Percentiles rank a stretch among this genome's conserved stretches.
These are phyloP conservation scores for Phytomonas serpens DNA, from an alignment of 208 protist species.

Conservation along the genomic window DNA sequence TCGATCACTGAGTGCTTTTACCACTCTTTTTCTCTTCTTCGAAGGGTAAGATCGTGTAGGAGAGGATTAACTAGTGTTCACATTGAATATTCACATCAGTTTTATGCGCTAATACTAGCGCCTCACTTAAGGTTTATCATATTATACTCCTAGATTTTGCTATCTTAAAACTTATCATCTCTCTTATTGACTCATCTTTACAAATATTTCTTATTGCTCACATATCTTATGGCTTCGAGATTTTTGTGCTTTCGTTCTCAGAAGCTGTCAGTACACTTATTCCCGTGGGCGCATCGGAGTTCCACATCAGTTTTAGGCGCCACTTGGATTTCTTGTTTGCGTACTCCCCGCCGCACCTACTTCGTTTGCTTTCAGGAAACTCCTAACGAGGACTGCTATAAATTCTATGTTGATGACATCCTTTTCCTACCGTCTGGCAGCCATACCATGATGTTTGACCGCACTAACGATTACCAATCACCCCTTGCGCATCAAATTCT, in stretches of 20 bases:
- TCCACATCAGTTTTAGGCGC: background rate
- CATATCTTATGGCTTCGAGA: background rate
- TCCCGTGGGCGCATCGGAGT: background rate
- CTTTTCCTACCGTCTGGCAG: constrained; percentile 43
- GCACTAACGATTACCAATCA: constrained; percentile 67
- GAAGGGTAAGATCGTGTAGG: background rate
- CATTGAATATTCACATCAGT: background rate
- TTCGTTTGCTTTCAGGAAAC: constrained; percentile 79
- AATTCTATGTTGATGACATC: constrained; percentile 68
- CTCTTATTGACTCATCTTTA: background rate
- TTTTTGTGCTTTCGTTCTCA: background rate
- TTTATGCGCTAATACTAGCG: background rate
- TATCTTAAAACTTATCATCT: background rate
- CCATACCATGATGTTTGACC: constrained; percentile 69
- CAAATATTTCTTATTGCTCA: background rate
- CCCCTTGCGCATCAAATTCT: constrained; percentile 67
- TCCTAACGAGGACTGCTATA: constrained; percentile 79
- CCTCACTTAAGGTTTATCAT: background rate
- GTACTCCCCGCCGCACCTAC: constrained; percentile 15
- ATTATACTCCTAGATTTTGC: background rate
- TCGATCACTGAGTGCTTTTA: background rate
- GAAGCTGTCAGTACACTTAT: background rate
- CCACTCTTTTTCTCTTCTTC: background rate
- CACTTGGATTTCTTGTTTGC: background rate
- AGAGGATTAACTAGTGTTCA: background rate